These are phyloP conservation scores for Globisporangium recalcitrans DNA, from an alignment of 352 stramenopile genomes.

Conservation along the genomic window DNA sequence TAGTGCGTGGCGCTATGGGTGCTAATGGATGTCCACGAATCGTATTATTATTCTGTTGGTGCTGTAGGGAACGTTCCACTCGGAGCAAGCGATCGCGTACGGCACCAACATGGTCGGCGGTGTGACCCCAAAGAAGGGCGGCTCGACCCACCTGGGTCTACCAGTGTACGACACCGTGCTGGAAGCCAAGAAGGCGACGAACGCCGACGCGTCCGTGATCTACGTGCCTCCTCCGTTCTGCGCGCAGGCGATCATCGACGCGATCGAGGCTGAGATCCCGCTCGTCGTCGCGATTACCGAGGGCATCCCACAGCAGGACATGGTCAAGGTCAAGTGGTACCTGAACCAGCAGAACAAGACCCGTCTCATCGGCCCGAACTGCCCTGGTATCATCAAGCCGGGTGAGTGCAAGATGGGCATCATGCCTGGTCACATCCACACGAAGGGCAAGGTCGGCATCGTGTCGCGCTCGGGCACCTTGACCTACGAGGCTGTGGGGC, in stretches of 20 bases:
- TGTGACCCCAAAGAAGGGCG: conserved; percentile 98
- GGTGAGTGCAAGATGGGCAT: conserved; percentile 99
- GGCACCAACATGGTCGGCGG: conserved; percentile 99
- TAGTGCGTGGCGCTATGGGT: not conserved
- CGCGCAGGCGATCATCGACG: conserved; percentile 97
- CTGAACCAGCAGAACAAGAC: conserved; percentile 92
- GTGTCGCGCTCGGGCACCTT: conserved; percentile 98
- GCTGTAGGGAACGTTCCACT: conserved; percentile 98
- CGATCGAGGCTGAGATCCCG: conserved; percentile 95
- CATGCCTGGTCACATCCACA: conserved; percentile 99
- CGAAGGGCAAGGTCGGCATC: conserved; percentile 97
- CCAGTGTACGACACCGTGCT: conserved; percentile 98
- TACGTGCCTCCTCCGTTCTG: conserved; percentile 99
- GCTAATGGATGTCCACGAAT: not conserved
- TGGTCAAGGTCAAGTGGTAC: conserved; percentile 97
- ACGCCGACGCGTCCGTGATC: conserved; percentile 96
- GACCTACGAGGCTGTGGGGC: conserved; percentile 98
- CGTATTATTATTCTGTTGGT: not conserved
- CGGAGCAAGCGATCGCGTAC: conserved; percentile 98
- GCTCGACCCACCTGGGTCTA: conserved; percentile 94
- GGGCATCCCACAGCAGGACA: conserved; percentile 99
- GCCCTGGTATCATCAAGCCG: conserved; percentile 99
- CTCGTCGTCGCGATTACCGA: conserved; percentile 98
- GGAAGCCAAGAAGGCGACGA: conserved; percentile 83
- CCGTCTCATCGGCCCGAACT: conserved; percentile 99